phyloP scores from a whole-genome alignment of 2,329 filamentous ascomycete genomes.

The Alternaria longipes region DNA sequence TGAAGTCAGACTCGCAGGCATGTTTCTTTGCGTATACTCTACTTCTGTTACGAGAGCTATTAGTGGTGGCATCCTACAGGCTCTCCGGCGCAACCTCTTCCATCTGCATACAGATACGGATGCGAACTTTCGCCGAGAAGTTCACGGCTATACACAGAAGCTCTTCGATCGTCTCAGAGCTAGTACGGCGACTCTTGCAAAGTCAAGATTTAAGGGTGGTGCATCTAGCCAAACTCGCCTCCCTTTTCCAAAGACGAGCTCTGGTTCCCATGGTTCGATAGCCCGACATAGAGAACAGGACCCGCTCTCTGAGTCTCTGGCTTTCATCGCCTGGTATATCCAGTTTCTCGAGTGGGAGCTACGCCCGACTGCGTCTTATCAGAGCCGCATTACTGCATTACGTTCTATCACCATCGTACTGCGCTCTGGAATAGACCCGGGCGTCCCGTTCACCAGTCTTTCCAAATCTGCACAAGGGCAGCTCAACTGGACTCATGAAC shows the following conservation, averaged over 20 bases:
- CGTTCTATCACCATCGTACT: constrained; percentile 75
- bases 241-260: constrained; percentile 28
- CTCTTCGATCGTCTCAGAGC: constrained; percentile 75
- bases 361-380: constrained; percentile 84
- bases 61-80: constrained; percentile 66
- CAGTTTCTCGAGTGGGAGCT: constrained; percentile 77
- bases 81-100: constrained; percentile 72
- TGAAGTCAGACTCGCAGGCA: constrained; percentile 76
- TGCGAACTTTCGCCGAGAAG: constrained; percentile 83
- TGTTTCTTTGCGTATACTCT: constrained; percentile 81
- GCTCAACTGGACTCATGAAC: constrained; percentile 59
- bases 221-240: constrained; percentile 17
- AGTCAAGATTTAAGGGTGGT: constrained; percentile 21
- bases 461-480: constrained; percentile 61
- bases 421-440: constrained; percentile 70
- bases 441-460: constrained; percentile 49
- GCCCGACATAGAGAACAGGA: constrained; percentile 14
- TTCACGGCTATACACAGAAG: constrained; percentile 76
- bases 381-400: constrained; percentile 83
- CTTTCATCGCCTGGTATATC: constrained; percentile 79
- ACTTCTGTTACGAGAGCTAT: constrained; percentile 78
- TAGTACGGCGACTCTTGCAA: constrained; percentile 45
- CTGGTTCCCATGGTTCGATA: background rate
- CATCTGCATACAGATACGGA: constrained; percentile 85
- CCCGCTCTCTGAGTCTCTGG: constrained; percentile 61